Base-by-base conservation (phyloP, 352 stramenopile genomes). In the Globisporangium splendens region DNA sequence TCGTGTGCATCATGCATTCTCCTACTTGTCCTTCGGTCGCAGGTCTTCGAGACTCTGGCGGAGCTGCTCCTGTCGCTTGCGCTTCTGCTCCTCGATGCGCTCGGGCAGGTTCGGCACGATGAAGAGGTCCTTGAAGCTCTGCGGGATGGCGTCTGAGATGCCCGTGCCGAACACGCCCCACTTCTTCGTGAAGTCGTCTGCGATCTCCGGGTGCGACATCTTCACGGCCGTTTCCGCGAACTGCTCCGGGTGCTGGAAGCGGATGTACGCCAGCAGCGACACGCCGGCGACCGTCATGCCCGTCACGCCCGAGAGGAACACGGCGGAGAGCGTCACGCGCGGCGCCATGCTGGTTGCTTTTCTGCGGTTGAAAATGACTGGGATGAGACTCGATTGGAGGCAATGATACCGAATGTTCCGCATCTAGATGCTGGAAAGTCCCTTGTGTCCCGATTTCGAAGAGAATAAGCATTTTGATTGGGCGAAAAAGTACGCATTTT, bases 161-260 rank as follows among this genome's bases (percentile, higher is more conserved):
- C 86, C 86, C n/a, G 79, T 89, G 59, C 84, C 86, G 56, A 87
- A 95, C 43, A 93, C 70, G 3, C 86, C 86, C 86, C 86, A 95
- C 53, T 89, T 91, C 56, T 69, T 70, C 47, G 81, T 83, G 43
- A 78, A 71, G 50, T 89, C 80, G 73, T 91, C 75, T 51, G 76
- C 73, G 17, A 87, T 43, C 61, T 95, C 86, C 1, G 84, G 83
- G n/a, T 79, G 77, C 49, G 79, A 86, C 73, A 89, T 88, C 59
- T 84, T 79, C 54, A 93, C 72, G 22, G 71, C 79, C 51, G 82
- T 88, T 56, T 95, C 82, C 4, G 77, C 86, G 60, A 95, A 95
- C 65, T 93, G 69, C 64, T 93, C 62, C 22, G 86, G 84, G 62
- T 91, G 75, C 71, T 93, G 67, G 62, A 93, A 93, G 63, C 86